Evolutionary conservation across 2,329 filamentous ascomycete species (phyloP).

Genomic region (Lasiodiplodia hormozganensis): DNA sequence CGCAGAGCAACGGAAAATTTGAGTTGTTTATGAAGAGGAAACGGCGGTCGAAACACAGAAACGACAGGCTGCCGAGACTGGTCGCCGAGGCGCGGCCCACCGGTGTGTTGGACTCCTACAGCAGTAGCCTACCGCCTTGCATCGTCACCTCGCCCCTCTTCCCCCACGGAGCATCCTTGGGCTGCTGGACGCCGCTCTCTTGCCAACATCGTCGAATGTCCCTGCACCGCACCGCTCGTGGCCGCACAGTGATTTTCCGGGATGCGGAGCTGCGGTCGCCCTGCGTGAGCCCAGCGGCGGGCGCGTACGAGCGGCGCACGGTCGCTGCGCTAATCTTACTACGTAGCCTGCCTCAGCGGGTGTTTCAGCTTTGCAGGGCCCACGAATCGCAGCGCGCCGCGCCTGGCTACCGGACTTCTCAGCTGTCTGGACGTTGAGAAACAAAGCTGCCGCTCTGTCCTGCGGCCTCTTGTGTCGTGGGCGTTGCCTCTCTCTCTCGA

Average conservation of each 20-base stretch:
- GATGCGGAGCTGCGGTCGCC: constrained; percentile 3
- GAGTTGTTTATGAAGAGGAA: constrained; percentile 26
- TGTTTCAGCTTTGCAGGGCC: constrained; percentile 25
- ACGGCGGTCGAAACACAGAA: constrained; percentile 24
- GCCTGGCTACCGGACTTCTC: constrained; percentile 16
- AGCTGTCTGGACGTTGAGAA: constrained; percentile 26
- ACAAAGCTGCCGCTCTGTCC: constrained; percentile 21
- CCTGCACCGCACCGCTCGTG: constrained; percentile 4
- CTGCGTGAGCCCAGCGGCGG: background rate
- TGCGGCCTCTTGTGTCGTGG: constrained; percentile 15
- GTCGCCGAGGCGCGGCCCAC: constrained; percentile 3
- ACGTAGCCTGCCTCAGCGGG: constrained; percentile 19
- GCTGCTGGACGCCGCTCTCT: background rate
- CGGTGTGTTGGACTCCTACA: background rate
- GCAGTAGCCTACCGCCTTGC: background rate
- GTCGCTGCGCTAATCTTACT: constrained; percentile 9
- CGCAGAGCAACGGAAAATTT: constrained; percentile 17
- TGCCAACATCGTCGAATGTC: background rate
- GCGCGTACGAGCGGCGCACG: background rate
- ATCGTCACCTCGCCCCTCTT: constrained; percentile 1
- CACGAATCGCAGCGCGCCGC: constrained; percentile 22
- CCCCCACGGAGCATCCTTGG: background rate
- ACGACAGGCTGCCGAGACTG: constrained; percentile 17
- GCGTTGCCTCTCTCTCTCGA: background rate
- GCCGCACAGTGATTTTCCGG: background rate